Percentiles rank a stretch among this genome's conserved stretches.
phyloP scores from a whole-genome alignment of 1,139 yeast species.

The Sugiyamaella japonica region DNA sequence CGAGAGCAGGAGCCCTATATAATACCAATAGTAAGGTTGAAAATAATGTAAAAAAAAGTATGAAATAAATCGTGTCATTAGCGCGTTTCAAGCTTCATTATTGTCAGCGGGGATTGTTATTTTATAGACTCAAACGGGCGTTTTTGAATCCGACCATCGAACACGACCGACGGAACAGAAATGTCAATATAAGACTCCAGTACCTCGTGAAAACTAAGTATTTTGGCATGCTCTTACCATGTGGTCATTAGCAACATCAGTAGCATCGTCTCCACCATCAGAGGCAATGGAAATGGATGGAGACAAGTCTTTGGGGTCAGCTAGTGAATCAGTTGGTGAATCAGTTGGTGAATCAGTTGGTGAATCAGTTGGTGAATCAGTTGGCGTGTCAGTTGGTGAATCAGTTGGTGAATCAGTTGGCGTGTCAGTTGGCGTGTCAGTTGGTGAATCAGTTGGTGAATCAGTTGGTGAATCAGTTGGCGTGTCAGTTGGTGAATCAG shows the following conservation, averaged over 20 bases:
- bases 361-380: neutral
- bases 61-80: neutral
- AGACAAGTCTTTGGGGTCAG: neutral
- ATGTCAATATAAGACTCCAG: neutral
- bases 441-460: neutral
- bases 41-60: neutral
- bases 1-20: neutral
- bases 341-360: too few species aligned
- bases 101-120: neutral
- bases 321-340: neutral
- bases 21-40: neutral
- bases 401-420: neutral
- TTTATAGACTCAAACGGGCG: neutral
- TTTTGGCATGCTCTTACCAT: neutral
- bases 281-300: neutral
- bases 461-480: too few species aligned
- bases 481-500: neutral
- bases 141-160: neutral
- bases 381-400: neutral
- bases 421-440: too few species aligned
- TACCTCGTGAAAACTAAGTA: too few species aligned
- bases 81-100: neutral
- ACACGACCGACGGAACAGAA: too few species aligned
- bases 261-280: neutral
- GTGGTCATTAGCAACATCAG: neutral